Evolutionary conservation across 768 basidiomycete genomes (phyloP).

Genomic region (Mycena leptocephala): DNA sequence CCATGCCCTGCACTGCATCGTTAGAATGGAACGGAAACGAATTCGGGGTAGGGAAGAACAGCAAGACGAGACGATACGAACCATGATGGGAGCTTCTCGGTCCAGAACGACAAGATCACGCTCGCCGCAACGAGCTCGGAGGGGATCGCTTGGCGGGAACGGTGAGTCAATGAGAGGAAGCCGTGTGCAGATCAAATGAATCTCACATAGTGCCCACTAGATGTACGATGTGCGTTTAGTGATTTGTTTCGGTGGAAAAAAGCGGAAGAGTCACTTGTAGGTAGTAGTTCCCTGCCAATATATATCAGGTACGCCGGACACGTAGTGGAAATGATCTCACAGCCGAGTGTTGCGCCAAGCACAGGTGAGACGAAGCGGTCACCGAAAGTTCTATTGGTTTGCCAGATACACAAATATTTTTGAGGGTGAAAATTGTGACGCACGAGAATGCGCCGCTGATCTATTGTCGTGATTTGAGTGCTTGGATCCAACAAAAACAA

Average conservation of each 20-base stretch:
- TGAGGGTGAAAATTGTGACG: slow-evolving; percentile 49
- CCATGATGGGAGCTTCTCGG: slow-evolving; percentile 25
- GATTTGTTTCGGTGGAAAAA: slow-evolving; percentile 34
- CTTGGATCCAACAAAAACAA: not conserved
- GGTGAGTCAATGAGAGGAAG: not conserved
- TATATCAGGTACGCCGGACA: slow-evolving; percentile 58
- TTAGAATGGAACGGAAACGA: slow-evolving; percentile 41
- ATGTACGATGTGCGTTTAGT: slow-evolving; percentile 37
- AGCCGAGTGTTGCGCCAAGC: slow-evolving; percentile 73
- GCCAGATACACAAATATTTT: slow-evolving; percentile 44
- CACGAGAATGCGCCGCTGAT: slow-evolving; percentile 77
- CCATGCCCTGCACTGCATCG: slow-evolving; percentile 66
- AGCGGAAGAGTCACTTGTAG: slow-evolving; percentile 50
- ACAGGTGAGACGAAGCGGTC: slow-evolving; percentile 73
- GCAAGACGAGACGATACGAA: not conserved
- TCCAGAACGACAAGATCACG: slow-evolving; percentile 29
- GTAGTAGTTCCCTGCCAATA: slow-evolving; percentile 76
- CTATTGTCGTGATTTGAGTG: not conserved
- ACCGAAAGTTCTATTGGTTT: slow-evolving; percentile 73
- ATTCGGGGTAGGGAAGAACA: not conserved
- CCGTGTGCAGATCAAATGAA: not conserved
- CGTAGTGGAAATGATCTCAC: slow-evolving; percentile 16
- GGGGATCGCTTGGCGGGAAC: slow-evolving; percentile 12
- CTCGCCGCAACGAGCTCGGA: slow-evolving; percentile 30
- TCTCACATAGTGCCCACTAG: slow-evolving; percentile 43